These are phyloP conservation scores for Circinella umbellata DNA, from an alignment of 371 early-diverging fungal species.

Conservation along the genomic window DNA sequence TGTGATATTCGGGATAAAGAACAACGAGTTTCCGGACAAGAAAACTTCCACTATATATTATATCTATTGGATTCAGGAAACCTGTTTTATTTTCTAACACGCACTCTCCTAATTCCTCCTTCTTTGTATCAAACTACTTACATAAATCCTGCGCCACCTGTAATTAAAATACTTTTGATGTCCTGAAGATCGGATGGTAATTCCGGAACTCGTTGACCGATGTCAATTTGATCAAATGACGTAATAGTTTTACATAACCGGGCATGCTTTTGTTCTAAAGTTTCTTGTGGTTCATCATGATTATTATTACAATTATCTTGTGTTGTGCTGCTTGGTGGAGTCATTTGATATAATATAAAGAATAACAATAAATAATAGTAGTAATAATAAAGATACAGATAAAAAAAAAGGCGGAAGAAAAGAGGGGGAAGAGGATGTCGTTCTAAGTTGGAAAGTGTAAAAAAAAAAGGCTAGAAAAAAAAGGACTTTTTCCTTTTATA, in stretches of 20 bases:
- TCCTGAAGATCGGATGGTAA: slow-evolving; percentile 35
- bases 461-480: too few species aligned
- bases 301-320: too few species aligned
- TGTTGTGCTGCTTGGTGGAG: too few species aligned
- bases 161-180: slow-evolving; percentile 72
- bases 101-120: background rate
- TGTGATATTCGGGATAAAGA: slow-evolving; percentile 73
- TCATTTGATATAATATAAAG: too few species aligned
- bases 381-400: too few species aligned
- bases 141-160: slow-evolving; percentile 93
- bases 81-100: background rate
- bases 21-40: slow-evolving; percentile 68
- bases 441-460: too few species aligned
- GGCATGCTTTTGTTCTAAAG: slow-evolving; percentile 27
- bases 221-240: slow-evolving; percentile 50
- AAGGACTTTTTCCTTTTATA: too few species aligned
- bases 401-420: too few species aligned
- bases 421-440: too few species aligned
- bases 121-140: slow-evolving; percentile 34
- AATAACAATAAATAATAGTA: too few species aligned
- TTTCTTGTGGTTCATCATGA: slow-evolving; percentile 1
- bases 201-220: slow-evolving; percentile 43
- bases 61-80: background rate
- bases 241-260: slow-evolving; percentile 32
- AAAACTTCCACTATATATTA: slow-evolving; percentile 54